Evolutionary conservation across 2,329 filamentous ascomycete genomes (phyloP).

Genomic region (Neofusicoccum cordaticola): DNA sequence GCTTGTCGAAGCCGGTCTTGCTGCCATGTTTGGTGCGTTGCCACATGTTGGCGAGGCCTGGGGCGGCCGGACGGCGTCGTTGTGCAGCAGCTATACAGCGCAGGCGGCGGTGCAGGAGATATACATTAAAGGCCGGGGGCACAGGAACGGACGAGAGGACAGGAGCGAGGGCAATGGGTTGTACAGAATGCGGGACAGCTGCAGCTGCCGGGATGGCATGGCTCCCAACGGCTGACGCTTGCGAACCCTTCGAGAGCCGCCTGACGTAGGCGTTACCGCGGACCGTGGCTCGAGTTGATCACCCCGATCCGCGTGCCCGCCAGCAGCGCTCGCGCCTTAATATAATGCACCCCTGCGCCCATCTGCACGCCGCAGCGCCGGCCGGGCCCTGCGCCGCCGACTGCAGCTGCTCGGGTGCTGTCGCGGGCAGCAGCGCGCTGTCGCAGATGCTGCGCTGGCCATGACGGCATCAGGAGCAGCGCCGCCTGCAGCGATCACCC

Average conservation of each 20-base stretch:
- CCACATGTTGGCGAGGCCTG: conserved; percentile 41
- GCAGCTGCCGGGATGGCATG: conserved; percentile 9
- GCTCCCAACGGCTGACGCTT: conserved; percentile 12
- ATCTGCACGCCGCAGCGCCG: neutral
- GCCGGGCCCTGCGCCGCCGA: neutral
- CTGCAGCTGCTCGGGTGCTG: neutral
- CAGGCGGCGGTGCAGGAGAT: neutral
- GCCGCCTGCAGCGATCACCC: neutral
- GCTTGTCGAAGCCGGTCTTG: conserved; percentile 71
- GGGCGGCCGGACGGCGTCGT: conserved; percentile 1
- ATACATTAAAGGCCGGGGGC: neutral
- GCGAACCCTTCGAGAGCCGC: conserved; percentile 12
- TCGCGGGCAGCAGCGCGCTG: neutral
- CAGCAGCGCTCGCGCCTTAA: neutral
- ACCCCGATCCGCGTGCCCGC: conserved; percentile 4
- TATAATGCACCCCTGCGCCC: conserved; percentile 8
- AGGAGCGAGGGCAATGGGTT: conserved; percentile 12
- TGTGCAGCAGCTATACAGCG: conserved; percentile 1
- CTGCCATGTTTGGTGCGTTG: conserved; percentile 52
- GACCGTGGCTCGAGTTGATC: conserved; percentile 9
- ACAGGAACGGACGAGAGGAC: neutral
- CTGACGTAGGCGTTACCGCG: conserved; percentile 15
- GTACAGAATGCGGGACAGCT: conserved; percentile 16
- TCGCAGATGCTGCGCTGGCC: neutral
- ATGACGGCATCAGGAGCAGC: conserved; percentile 1